Conservation (phyloP, 495 filamentous ascomycete genomes). For the Letharia columbiana region DNA sequence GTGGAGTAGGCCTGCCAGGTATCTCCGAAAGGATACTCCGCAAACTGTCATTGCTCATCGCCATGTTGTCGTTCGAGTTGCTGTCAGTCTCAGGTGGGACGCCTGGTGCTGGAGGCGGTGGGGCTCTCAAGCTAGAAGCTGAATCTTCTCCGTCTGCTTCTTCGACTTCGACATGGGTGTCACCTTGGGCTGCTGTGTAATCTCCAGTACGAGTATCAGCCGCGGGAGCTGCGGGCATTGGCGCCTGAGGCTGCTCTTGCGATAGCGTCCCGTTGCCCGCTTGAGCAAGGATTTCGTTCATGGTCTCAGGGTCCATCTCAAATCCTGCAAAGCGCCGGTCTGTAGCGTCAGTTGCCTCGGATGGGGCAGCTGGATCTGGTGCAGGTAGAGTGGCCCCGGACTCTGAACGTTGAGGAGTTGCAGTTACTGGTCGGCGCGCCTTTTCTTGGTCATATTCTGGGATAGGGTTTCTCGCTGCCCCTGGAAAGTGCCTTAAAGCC, state of each 20-base stretch:
- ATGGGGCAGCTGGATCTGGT: not conserved
- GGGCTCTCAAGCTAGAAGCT: conserved; percentile 15
- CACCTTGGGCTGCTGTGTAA: conserved; percentile 16
- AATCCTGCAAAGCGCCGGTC: not conserved
- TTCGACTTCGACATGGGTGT: conserved; percentile 27
- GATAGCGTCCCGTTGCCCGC: not conserved
- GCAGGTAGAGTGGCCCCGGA: conserved; percentile 16
- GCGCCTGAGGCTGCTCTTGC: not conserved
- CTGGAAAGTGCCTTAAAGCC: conserved; percentile 35
- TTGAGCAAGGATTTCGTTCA: conserved; percentile 12
- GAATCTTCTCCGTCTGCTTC: conserved; percentile 24
- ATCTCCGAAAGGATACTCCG: conserved; percentile 13
- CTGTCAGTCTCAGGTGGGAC: conserved; percentile 23
- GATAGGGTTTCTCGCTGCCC: conserved; percentile 50
- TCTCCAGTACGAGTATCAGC: not conserved
- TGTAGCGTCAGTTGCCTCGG: not conserved
- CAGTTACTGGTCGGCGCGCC: conserved; percentile 18
- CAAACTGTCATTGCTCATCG: conserved; percentile 37
- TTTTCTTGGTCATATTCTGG: conserved; percentile 45
- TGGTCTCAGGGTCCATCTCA: conserved; percentile 6
- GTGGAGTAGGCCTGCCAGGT: conserved; percentile 37
- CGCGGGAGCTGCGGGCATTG: not conserved
- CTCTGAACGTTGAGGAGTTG: conserved; percentile 19
- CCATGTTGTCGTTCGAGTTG: conserved; percentile 28
- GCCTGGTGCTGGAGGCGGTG: conserved; percentile 30